Percentiles rank a stretch among this genome's conserved stretches.
These are phyloP conservation scores for Cladophialophora chaetospira DNA, from an alignment of 2,329 filamentous ascomycete genomes.

Conservation along the genomic window DNA sequence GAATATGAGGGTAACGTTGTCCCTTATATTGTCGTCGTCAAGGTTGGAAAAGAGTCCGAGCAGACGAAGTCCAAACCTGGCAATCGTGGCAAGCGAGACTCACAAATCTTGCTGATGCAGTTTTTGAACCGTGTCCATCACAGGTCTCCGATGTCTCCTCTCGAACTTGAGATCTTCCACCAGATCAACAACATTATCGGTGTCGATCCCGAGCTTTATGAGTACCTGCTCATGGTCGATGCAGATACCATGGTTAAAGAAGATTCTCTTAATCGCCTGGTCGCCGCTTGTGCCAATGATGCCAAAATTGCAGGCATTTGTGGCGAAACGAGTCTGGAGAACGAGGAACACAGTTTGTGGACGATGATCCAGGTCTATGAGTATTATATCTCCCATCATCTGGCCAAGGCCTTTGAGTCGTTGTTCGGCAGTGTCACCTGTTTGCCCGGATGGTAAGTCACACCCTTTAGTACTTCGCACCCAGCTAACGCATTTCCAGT, in stretches of 20 bases:
- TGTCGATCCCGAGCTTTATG: conserved; percentile 94
- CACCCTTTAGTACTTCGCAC: neutral
- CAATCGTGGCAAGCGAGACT: conserved; percentile 98
- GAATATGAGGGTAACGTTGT: conserved; percentile 98
- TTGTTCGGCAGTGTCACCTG: conserved; percentile 97
- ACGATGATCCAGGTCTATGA: conserved; percentile 99
- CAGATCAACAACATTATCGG: conserved; percentile 99
- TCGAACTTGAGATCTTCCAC: conserved; percentile 97
- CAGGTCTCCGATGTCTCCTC: conserved; percentile 87
- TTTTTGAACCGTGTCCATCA: conserved; percentile 98
- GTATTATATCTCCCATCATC: conserved; percentile 97
- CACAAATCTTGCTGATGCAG: conserved; percentile 91
- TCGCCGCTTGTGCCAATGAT: conserved; percentile 89
- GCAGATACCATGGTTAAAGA: conserved; percentile 93
- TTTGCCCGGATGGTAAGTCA: conserved; percentile 92
- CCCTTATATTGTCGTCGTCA: conserved; percentile 92
- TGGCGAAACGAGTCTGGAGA: conserved; percentile 93
- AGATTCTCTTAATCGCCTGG: conserved; percentile 88
- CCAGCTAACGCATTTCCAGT: conserved; percentile 60
- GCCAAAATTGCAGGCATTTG: conserved; percentile 97
- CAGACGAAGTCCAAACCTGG: conserved; percentile 88
- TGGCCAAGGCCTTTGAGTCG: conserved; percentile 96
- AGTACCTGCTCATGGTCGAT: conserved; percentile 96
- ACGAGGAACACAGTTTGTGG: conserved; percentile 94
- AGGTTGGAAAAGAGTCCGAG: conserved; percentile 96